Evolutionary conservation across 495 filamentous ascomycete genomes (phyloP).

Genomic region (Poronia punctata): DNA sequence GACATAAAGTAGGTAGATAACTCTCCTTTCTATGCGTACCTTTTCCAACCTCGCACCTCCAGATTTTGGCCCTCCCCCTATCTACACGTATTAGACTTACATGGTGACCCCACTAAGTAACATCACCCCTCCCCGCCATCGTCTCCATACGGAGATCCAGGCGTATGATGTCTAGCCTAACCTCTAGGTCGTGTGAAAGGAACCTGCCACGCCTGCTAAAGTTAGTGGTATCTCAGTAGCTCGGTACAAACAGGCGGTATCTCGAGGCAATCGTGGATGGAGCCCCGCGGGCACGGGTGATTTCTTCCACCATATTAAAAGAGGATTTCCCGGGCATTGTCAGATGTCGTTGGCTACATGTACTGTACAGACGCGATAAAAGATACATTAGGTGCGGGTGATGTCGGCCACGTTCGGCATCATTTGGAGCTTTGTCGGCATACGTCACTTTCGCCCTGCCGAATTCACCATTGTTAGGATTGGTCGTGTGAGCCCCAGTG

Average conservation of each 20-base stretch:
- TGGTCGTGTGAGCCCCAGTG: neutral
- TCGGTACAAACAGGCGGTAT: slow-evolving; percentile 5
- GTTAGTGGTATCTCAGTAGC: neutral
- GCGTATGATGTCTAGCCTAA: too few relatives aligned
- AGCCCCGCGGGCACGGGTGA: neutral
- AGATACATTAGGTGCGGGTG: slow-evolving; percentile 20
- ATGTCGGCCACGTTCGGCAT: slow-evolving; percentile 24
- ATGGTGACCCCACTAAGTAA: too few relatives aligned
- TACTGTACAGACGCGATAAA: slow-evolving; percentile 11
- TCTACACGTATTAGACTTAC: too few relatives aligned
- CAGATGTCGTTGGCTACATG: neutral
- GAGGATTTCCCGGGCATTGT: slow-evolving; percentile 25
- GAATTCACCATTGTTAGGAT: neutral
- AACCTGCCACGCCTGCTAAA: neutral
- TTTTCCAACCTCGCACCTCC: too few relatives aligned
- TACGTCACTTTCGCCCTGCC: slow-evolving; percentile 10
- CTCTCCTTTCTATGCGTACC: too few relatives aligned
- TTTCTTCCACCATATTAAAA: slow-evolving; percentile 10
- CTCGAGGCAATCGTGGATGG: too few relatives aligned
- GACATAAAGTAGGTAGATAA: too few relatives aligned
- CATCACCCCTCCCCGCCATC: too few relatives aligned
- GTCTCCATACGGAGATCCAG: too few relatives aligned
- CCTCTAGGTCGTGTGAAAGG: too few relatives aligned
- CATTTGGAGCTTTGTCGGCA: neutral
- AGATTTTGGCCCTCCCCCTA: too few relatives aligned